phyloP scores from a whole-genome alignment of 768 basidiomycete genomes.

The Mycena haematopus region DNA sequence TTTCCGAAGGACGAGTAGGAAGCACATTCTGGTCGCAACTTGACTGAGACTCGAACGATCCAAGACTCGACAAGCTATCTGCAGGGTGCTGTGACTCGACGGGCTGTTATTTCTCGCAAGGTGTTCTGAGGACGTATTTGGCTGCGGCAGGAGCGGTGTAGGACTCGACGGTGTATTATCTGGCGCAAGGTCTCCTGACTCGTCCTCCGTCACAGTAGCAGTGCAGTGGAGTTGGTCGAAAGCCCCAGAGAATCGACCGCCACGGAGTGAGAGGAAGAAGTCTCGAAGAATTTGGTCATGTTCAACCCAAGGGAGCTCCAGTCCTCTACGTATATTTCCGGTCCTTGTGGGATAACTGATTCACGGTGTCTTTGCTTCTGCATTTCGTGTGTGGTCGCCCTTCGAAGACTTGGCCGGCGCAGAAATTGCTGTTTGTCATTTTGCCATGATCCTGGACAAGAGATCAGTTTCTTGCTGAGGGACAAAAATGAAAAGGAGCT shows the following conservation, averaged over 20 bases:
- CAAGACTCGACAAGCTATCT: neutral
- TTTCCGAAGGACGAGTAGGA: neutral
- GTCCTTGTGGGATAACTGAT: neutral
- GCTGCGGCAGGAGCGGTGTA: neutral
- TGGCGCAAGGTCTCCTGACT: neutral
- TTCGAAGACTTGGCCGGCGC: constrained; percentile 25
- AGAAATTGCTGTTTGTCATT: constrained; percentile 27
- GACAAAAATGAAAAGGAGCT: neutral
- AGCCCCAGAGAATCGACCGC: neutral
- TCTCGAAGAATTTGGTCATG: constrained; percentile 23
- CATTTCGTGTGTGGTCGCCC: constrained; percentile 8
- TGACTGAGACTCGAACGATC: constrained; percentile 1
- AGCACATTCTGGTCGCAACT: neutral
- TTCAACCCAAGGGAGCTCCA: constrained; percentile 26
- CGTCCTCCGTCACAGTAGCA: constrained; percentile 1
- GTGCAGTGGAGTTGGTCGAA: neutral
- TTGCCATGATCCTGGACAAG: constrained; percentile 25
- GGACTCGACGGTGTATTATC: neutral
- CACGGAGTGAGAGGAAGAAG: constrained; percentile 9
- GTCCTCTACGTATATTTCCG: constrained; percentile 28
- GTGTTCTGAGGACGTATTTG: constrained; percentile 7
- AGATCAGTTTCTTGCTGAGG: neutral
- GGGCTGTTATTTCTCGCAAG: neutral
- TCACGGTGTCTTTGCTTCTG: constrained; percentile 11
- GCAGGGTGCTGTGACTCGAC: neutral